Conservation (phyloP, 805 yeast species). For the Saturnispora halmiae region DNA sequence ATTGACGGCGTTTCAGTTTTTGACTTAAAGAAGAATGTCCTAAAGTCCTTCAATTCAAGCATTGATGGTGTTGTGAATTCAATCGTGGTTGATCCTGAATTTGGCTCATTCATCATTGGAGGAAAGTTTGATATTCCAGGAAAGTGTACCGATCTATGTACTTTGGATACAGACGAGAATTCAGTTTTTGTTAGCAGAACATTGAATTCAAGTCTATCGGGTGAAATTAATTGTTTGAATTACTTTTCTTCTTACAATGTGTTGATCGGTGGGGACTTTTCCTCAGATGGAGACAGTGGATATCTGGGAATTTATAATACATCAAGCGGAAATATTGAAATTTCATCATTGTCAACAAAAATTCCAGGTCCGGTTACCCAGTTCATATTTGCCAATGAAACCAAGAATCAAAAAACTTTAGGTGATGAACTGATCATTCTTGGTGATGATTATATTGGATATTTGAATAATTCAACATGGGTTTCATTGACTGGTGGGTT, state of each 20-base stretch:
- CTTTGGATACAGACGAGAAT: slow-evolving; percentile 40
- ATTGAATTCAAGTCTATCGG: slow-evolving; percentile 45
- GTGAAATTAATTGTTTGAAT: slow-evolving; percentile 46
- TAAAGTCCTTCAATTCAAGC: slow-evolving; percentile 32
- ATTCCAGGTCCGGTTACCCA: slow-evolving; percentile 28
- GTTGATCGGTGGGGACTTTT: slow-evolving; percentile 45
- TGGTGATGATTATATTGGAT: slow-evolving; percentile 33
- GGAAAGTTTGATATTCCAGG: slow-evolving; percentile 49
- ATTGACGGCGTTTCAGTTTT: slow-evolving; percentile 44
- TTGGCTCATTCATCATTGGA: slow-evolving; percentile 50
- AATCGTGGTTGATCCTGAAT: slow-evolving; percentile 32
- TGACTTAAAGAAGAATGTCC: slow-evolving; percentile 34
- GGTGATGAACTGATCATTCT: slow-evolving; percentile 35
- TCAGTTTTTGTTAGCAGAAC: slow-evolving; percentile 28
- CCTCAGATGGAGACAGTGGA: slow-evolving; percentile 24
- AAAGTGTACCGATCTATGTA: slow-evolving; percentile 54
- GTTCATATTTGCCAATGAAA: slow-evolving; percentile 19
- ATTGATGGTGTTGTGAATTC: slow-evolving; percentile 34
- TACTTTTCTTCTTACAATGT: slow-evolving; percentile 34
- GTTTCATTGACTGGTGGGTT: slow-evolving; percentile 31
- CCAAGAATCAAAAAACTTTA: slow-evolving; percentile 36
- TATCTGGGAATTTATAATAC: slow-evolving; percentile 52
- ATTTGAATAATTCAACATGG: slow-evolving; percentile 44
- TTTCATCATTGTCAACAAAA: slow-evolving; percentile 21
- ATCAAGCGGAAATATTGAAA: slow-evolving; percentile 23